Conservation (phyloP, 164 flowering plant species). For the Vitis rupestris region DNA sequence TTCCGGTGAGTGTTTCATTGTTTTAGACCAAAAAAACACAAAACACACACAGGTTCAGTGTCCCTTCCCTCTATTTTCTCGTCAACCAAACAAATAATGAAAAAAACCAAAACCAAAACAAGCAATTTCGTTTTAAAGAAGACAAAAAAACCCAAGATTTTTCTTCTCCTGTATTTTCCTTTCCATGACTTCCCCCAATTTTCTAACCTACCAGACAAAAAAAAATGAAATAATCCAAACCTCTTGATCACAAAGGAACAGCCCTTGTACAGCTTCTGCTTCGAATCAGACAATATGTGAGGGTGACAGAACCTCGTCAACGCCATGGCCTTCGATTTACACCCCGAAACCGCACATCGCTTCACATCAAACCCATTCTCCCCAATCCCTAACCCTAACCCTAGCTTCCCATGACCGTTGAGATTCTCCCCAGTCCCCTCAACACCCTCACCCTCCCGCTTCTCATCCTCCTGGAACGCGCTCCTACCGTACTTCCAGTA, state of each 20-base stretch:
- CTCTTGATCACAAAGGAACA: slow-evolving; percentile 55
- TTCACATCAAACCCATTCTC: slow-evolving; percentile 1
- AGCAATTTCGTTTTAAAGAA: too few relatives aligned
- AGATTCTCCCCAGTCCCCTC: slow-evolving; percentile 14
- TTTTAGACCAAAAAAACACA: too few relatives aligned
- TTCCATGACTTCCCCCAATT: not conserved
- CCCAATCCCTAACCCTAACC: slow-evolving; percentile 8
- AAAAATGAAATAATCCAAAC: slow-evolving; percentile 20
- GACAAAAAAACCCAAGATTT: too few relatives aligned
- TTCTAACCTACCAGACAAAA: slow-evolving; percentile 1
- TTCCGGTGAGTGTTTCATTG: too few relatives aligned
- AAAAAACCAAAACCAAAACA: too few relatives aligned
- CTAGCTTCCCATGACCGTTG: slow-evolving; percentile 6
- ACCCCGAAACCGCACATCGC: slow-evolving; percentile 45
- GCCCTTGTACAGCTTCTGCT: slow-evolving; percentile 64
- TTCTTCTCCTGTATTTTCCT: not conserved
- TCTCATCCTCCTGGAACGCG: slow-evolving; percentile 49
- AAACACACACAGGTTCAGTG: too few relatives aligned
- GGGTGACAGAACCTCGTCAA: slow-evolving; percentile 58
- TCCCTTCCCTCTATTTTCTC: too few relatives aligned
- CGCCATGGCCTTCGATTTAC: slow-evolving; percentile 74
- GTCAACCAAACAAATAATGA: too few relatives aligned
- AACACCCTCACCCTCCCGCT: slow-evolving; percentile 8
- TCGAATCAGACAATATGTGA: slow-evolving; percentile 60
- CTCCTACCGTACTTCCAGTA: slow-evolving; percentile 62